A percentile compares a stretch with the other conserved stretches of the same genome.
Evolutionary conservation across 2,329 filamentous ascomycete genomes (phyloP).

Genomic region (Exophiala xenobiotica): DNA sequence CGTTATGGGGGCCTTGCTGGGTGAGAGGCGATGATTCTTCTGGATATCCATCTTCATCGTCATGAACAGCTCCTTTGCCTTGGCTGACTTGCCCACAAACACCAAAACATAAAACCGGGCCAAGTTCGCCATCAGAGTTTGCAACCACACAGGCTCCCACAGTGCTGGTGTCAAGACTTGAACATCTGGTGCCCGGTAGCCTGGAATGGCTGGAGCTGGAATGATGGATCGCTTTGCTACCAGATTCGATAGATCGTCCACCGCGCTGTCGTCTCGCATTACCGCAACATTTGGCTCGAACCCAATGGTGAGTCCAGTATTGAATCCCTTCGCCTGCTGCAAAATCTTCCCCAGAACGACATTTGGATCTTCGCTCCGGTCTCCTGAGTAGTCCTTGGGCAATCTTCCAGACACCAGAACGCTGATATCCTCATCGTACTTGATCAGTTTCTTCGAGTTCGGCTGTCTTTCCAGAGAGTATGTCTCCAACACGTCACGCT

Average conservation of each 20-base stretch:
- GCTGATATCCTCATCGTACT: slow-evolving; percentile 35
- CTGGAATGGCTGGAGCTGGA: slow-evolving; percentile 28
- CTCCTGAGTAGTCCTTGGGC: slow-evolving; percentile 37
- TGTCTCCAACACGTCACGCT: slow-evolving; percentile 31
- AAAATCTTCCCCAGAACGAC: slow-evolving; percentile 31
- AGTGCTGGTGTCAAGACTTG: slow-evolving; percentile 30
- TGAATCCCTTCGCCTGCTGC: slow-evolving; percentile 32
- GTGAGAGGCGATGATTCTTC: slow-evolving; percentile 67
- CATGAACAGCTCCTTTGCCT: slow-evolving; percentile 47
- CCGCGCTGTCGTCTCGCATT: slow-evolving; percentile 11
- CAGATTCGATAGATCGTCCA: slow-evolving; percentile 2
- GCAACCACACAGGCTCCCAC: slow-evolving; percentile 27
- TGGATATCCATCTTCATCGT: slow-evolving; percentile 80
- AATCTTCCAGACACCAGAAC: slow-evolving; percentile 33
- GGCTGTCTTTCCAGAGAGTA: slow-evolving; percentile 36
- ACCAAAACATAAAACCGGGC: slow-evolving; percentile 32
- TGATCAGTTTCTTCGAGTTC: slow-evolving; percentile 35
- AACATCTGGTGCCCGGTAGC: slow-evolving; percentile 31
- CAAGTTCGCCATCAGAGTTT: slow-evolving; percentile 28
- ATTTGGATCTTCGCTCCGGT: slow-evolving; percentile 31
- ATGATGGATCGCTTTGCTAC: slow-evolving; percentile 21
- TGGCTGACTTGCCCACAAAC: slow-evolving; percentile 26
- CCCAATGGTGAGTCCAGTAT: slow-evolving; percentile 32
- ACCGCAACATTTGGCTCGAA: slow-evolving; percentile 30
- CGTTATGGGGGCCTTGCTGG: not conserved